Percentiles rank a stretch among this genome's conserved stretches.
phyloP scores from a whole-genome alignment of 2,329 filamentous ascomycete species.

The Colletotrichum sp. region DNA sequence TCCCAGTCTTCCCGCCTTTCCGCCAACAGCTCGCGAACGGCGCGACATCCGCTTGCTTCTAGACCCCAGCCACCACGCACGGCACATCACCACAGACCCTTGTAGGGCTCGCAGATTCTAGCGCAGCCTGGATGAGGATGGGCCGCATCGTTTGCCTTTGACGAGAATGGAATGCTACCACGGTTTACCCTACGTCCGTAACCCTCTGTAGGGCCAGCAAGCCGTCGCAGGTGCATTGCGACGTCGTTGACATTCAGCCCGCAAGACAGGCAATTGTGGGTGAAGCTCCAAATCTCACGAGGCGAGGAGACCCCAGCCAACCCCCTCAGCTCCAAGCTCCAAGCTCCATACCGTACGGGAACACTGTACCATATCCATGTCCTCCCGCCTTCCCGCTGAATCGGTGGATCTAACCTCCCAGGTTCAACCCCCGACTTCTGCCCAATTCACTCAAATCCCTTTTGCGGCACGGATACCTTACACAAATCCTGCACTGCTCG shows the following conservation, averaged over 20 bases:
- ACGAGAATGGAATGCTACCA: neutral
- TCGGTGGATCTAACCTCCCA: constrained; percentile 5
- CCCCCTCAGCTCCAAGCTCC: neutral
- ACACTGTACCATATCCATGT: constrained; percentile 19
- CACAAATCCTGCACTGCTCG: neutral
- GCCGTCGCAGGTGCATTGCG: neutral
- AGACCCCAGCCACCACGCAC: constrained; percentile 15
- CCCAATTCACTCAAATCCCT: constrained; percentile 1
- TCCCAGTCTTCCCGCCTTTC: constrained; percentile 17
- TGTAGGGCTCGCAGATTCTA: neutral
- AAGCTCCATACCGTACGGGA: constrained; percentile 17
- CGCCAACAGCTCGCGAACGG: constrained; percentile 13
- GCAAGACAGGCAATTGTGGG: neutral
- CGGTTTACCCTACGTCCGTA: constrained; percentile 9
- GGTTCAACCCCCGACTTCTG: constrained; percentile 4
- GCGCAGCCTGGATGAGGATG: neutral
- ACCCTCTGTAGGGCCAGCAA: neutral
- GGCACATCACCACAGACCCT: constrained; percentile 13
- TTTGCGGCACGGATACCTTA: neutral
- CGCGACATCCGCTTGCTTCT: constrained; percentile 14
- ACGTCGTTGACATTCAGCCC: neutral
- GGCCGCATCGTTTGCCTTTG: neutral
- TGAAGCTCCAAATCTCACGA: constrained; percentile 4
- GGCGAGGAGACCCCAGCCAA: constrained; percentile 9
- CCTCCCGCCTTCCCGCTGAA: constrained; percentile 19